Conservation (phyloP, 805 yeast species). For the Kodamaea laetipori region DNA sequence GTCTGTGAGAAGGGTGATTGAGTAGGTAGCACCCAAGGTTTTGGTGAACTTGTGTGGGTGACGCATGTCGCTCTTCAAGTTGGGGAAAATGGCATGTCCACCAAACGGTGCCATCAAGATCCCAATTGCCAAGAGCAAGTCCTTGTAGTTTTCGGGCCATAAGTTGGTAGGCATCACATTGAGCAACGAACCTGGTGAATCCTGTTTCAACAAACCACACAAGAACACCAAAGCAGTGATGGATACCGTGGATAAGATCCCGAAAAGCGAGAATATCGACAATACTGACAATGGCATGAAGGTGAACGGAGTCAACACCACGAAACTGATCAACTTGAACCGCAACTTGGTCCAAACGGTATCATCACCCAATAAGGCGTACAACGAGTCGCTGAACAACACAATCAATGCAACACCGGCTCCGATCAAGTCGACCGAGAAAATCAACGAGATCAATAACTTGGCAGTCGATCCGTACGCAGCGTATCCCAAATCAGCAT, state of each 20-base stretch:
- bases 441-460: slow-evolving; percentile 62
- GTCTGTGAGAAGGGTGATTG: slow-evolving; percentile 61
- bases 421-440: slow-evolving; percentile 59
- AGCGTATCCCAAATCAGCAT: slow-evolving; percentile 32
- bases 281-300: slow-evolving; percentile 58
- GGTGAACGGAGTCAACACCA: slow-evolving; percentile 76
- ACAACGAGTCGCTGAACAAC: slow-evolving; percentile 61
- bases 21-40: slow-evolving; percentile 57
- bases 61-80: slow-evolving; percentile 72
- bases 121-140: slow-evolving; percentile 56
- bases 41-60: slow-evolving; percentile 62
- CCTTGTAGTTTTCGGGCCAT: slow-evolving; percentile 35
- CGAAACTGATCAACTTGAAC: slow-evolving; percentile 68
- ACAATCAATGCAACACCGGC: slow-evolving; percentile 61
- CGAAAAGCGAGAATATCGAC: slow-evolving; percentile 56
- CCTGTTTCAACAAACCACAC: slow-evolving; percentile 46
- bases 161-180: slow-evolving; percentile 44
- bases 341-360: slow-evolving; percentile 41
- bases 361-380: slow-evolving; percentile 43
- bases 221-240: slow-evolving; percentile 47
- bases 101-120: slow-evolving; percentile 79
- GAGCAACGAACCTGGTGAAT: slow-evolving; percentile 58
- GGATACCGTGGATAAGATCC: slow-evolving; percentile 56
- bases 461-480: slow-evolving; percentile 57
- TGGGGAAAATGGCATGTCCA: slow-evolving; percentile 83